Percentiles rank a stretch among this genome's conserved stretches.
Conservation (phyloP, 306 rosid genomes). For the Chamaecrista fasciculata region DNA sequence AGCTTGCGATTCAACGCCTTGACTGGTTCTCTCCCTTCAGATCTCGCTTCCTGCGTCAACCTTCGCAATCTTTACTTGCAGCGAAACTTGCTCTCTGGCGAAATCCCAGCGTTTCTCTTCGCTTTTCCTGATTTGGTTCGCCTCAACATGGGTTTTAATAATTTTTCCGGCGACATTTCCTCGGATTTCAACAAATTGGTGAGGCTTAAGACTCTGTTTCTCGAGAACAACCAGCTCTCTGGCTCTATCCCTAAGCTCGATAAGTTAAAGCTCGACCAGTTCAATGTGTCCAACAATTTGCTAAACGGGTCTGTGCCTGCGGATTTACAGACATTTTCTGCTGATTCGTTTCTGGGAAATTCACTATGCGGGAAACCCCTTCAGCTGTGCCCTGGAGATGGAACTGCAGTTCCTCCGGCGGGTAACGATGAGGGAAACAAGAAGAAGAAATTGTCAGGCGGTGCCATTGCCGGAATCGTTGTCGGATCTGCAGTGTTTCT, state of each 20-base stretch:
- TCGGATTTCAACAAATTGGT: conserved; percentile 33
- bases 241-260: conserved; percentile 46
- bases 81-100: conserved; percentile 44
- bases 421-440: conserved; percentile 23
- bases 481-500: conserved; percentile 52
- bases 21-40: conserved; percentile 49
- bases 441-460: conserved; percentile 49
- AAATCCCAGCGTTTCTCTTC: conserved; percentile 42
- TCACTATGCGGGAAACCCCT: conserved; percentile 65
- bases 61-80: conserved; percentile 64
- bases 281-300: conserved; percentile 57
- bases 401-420: conserved; percentile 18
- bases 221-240: conserved; percentile 41
- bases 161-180: conserved; percentile 50
- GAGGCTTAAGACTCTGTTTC: conserved; percentile 46
- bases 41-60: conserved; percentile 50
- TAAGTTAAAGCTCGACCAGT: conserved; percentile 39
- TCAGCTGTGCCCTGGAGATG: conserved; percentile 39
- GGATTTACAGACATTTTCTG: conserved; percentile 35
- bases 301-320: conserved; percentile 59
- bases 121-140: conserved; percentile 44
- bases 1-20: conserved; percentile 66
- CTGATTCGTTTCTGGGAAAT: conserved; percentile 51
- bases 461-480: conserved; percentile 60
- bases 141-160: conserved; percentile 57